Conservation (phyloP, 805 yeast species). For the Yarrowia sp. region DNA sequence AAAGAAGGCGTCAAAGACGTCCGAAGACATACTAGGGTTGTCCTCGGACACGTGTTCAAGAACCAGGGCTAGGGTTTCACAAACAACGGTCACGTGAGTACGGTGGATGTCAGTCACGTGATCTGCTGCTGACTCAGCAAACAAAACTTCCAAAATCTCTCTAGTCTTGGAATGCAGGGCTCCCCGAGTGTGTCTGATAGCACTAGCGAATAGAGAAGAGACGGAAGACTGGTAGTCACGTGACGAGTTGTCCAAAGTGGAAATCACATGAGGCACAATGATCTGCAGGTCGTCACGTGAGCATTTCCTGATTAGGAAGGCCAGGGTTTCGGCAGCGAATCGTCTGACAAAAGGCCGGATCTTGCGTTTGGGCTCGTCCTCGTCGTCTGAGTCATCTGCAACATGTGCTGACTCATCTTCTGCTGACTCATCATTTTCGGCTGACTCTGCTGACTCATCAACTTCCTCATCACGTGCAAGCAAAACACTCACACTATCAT, state of each 20-base stretch:
- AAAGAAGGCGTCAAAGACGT: conserved; percentile 26
- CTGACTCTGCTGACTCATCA: background rate
- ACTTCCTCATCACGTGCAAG: conserved; percentile 40
- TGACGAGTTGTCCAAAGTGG: conserved; percentile 40
- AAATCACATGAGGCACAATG: conserved; percentile 47
- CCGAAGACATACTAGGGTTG: background rate
- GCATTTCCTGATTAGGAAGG: conserved; percentile 75
- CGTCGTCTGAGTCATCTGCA: background rate
- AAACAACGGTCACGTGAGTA: background rate
- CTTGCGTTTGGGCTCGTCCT: conserved; percentile 44
- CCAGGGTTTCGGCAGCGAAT: conserved; percentile 87
- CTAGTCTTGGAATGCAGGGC: conserved; percentile 72
- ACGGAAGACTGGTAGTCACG: conserved; percentile 57
- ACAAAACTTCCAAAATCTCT: conserved; percentile 43
- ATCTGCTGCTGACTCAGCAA: background rate
- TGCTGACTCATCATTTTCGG: background rate
- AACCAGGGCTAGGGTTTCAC: background rate
- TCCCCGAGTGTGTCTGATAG: conserved; percentile 68
- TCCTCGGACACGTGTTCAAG: background rate
- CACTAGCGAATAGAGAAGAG: conserved; percentile 62
- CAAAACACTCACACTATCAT: conserved; percentile 41
- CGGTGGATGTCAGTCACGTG: background rate
- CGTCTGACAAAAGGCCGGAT: conserved; percentile 64
- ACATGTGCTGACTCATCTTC: background rate
- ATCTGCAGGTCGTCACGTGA: conserved; percentile 46